A percentile compares a stretch with the other conserved stretches of the same genome.
These are phyloP conservation scores for Volvox africanus DNA, from an alignment of 139 green algal genomes.

Conservation along the genomic window DNA sequence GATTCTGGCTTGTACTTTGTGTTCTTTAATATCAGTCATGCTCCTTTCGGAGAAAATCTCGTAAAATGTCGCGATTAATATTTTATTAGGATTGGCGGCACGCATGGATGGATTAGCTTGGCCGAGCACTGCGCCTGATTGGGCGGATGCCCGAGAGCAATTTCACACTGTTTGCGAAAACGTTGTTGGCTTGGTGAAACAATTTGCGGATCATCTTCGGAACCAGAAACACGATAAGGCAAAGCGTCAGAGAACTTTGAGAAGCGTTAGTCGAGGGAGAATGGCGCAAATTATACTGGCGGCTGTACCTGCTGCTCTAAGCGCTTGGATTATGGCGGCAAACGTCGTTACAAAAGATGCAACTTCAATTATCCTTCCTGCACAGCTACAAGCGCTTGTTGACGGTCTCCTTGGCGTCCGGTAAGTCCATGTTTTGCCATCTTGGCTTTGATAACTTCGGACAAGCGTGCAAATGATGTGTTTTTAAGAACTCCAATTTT, in stretches of 20 bases:
- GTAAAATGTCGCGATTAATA: no score
- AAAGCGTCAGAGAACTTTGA: neutral
- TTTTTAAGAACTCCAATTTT: no score
- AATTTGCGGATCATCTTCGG: neutral
- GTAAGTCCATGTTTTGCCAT: neutral
- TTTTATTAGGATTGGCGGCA: neutral
- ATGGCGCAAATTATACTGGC: conserved; percentile 8
- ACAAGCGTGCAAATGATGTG: no score
- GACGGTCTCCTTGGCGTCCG: neutral
- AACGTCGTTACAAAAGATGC: neutral
- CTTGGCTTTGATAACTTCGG: no score
- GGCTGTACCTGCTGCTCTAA: neutral
- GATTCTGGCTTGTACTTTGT: no score
- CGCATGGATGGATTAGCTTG: conserved; percentile 3
- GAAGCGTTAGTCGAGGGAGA: neutral
- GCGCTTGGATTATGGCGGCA: conserved; percentile 6
- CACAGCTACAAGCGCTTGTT: neutral
- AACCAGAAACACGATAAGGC: neutral
- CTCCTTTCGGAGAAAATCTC: no score
- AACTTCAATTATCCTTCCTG: neutral
- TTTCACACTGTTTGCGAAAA: neutral
- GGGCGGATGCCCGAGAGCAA: neutral
- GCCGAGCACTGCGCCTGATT: neutral
- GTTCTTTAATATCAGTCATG: no score
- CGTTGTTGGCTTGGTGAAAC: neutral